Evolutionary conservation across 495 filamentous ascomycete species (phyloP).

Genomic region (Saxophila tyrrhenica): DNA sequence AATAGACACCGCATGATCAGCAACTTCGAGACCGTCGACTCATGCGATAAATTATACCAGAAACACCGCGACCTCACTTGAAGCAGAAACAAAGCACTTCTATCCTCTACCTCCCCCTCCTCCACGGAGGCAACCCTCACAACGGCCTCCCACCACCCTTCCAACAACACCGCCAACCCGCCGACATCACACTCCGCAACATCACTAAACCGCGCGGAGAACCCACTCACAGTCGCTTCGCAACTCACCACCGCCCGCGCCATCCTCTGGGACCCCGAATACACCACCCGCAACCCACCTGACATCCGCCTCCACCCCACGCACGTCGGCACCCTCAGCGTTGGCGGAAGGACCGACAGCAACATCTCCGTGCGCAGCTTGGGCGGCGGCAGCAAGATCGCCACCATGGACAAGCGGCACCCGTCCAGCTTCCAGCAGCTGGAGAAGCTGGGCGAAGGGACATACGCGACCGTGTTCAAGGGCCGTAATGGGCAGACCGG

Average conservation of each 20-base stretch:
- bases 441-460: slow-evolving; percentile 96
- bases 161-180: background rate
- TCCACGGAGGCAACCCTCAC: background rate
- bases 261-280: slow-evolving; percentile 33
- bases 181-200: slow-evolving; percentile 13
- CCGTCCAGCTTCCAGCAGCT: slow-evolving; percentile 97
- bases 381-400: slow-evolving; percentile 25
- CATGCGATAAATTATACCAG: too few species aligned
- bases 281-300: slow-evolving; percentile 26
- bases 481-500: slow-evolving; percentile 34
- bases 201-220: slow-evolving; percentile 11
- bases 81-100: background rate
- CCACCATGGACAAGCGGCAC: slow-evolving; percentile 73
- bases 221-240: slow-evolving; percentile 25
- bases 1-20: background rate
- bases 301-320: slow-evolving; percentile 28
- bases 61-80: too few species aligned
- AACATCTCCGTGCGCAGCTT: slow-evolving; percentile 30
- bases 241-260: slow-evolving; percentile 30
- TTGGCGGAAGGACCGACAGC: slow-evolving; percentile 30
- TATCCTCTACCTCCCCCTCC: background rate
- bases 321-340: slow-evolving; percentile 30
- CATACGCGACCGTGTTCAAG: slow-evolving; percentile 79
- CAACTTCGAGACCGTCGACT: slow-evolving; percentile 1
- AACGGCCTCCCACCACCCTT: slow-evolving; percentile 10